Base-by-base conservation (phyloP, 495 filamentous ascomycete genomes). In the Halenospora varia region DNA sequence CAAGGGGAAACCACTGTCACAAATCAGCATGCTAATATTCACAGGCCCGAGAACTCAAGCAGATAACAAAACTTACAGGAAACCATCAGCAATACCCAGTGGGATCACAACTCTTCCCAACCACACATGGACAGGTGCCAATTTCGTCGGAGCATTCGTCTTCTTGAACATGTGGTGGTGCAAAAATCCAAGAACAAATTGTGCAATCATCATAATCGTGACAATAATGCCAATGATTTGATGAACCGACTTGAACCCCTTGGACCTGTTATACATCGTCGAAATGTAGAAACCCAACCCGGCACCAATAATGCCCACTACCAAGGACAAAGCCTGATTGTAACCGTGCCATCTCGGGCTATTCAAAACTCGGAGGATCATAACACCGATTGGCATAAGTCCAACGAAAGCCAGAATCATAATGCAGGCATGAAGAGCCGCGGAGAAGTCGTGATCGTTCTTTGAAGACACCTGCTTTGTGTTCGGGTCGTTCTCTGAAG, bases 181-280 rank as follows among this genome's bases (percentile, higher is more conserved):
- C 29, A 71, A 55, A 56, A 76, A 70, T 19, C 77, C 79, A 48
- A 83, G 71, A 6, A 61, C 57, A 44, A 78, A 74, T 65, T 84
- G 77, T 22, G 66, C 58, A 46, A 83, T 57, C 56, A 82, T 66
- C 17, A 74, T 61, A 25, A 76, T 51, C 40, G 83, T 61, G 46
- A 81, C 70, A 2, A 82, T 50, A 20, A 84, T 64, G 45, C 84
- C 84, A 50, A 87, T 61, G 52, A 85, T 69, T 60, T 88, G 84
- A 62, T 88, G 84, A 1, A 73, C 69, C 10, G 76, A 77, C 50
- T 72, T 72, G 68, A 77, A 78, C 22, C 73, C 65, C 52, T 76
- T 77, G 39, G 78, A 77, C 55, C 75, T 67, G 55, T 82, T 78
- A 62, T 84, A 82, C 60, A 74, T 62, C 26, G 62, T 66, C 51